phyloP scores from a whole-genome alignment of 2,329 filamentous ascomycete genomes.

The Monosporascus cannonballus region DNA sequence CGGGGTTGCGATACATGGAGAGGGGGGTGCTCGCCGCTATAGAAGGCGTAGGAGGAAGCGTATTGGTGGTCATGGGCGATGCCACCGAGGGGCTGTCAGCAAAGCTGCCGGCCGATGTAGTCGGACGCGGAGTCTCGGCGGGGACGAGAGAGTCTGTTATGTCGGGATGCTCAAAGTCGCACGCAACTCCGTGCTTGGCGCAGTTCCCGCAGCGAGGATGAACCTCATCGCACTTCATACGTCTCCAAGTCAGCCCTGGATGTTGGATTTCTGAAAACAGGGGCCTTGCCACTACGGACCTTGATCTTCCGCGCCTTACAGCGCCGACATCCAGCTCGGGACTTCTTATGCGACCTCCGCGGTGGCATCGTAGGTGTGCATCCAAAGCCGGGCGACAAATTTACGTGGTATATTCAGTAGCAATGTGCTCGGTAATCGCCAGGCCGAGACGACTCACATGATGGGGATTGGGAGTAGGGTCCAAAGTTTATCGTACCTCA shows the following conservation, averaged over 20 bases:
- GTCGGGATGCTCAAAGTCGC: slow-evolving; percentile 55
- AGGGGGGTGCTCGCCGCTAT: slow-evolving; percentile 26
- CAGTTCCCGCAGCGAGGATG: slow-evolving; percentile 62
- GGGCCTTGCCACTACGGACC: slow-evolving; percentile 31
- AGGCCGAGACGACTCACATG: not conserved
- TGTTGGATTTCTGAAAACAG: not conserved
- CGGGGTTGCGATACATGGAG: slow-evolving; percentile 26
- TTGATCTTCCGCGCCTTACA: slow-evolving; percentile 68
- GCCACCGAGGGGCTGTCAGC: slow-evolving; percentile 18
- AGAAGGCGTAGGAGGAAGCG: slow-evolving; percentile 19
- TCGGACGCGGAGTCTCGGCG: slow-evolving; percentile 28
- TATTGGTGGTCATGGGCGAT: slow-evolving; percentile 3
- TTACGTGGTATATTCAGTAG: not conserved
- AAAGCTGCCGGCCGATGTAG: slow-evolving; percentile 20
- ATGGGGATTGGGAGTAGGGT: not conserved
- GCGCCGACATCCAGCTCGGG: slow-evolving; percentile 57
- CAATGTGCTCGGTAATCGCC: not conserved
- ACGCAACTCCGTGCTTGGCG: slow-evolving; percentile 58
- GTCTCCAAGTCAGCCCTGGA: not conserved
- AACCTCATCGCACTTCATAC: slow-evolving; percentile 54
- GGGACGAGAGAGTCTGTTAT: slow-evolving; percentile 38
- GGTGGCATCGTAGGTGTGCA: slow-evolving; percentile 47
- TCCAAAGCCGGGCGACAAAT: not conserved
- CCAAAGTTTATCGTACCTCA: not conserved
- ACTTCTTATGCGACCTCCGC: slow-evolving; percentile 64